Base-by-base conservation (phyloP, 805 yeast genomes). In the Yamadazyma sp. region DNA sequence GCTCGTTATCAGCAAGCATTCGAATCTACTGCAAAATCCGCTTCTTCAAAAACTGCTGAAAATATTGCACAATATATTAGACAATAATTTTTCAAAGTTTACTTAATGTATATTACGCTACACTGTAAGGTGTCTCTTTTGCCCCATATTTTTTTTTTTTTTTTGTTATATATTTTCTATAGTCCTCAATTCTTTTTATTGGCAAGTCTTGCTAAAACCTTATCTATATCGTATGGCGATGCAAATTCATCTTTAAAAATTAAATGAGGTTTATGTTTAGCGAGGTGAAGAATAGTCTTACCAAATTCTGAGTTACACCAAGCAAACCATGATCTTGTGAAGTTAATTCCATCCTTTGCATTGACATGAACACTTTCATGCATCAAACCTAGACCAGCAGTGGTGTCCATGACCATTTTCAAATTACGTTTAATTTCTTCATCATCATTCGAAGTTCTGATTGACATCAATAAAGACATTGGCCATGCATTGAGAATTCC, bases 221-320 rank as follows among this genome's bases (percentile, higher is more conserved):
- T 36, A 25, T 58, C 67, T n/a, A 66, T 39, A 33, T 55, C 50
- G 40, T 63, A 67, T 3, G 60, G 51, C 8, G 40, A 14, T 1
- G 55, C 42, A 35, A 46, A 62, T 31, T 69, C 68, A 2, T 65
- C 56, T 29, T 72, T 73, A 49, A 85, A 81, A 10, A 86, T 73
- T 44, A 86, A 60, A 49, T 82, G 75, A 0, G 95, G 95, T 52
- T 82, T 84, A 33, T 83, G 63, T 39, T 70, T 61, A 2, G 91
- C 88, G 42, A 87, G 60, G 48, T 86, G 82, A 30, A 87, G 55
- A n/a, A 87, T 80, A 1, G 94, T 82, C 56, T 85, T 85, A 14
- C 88, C 96, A 61, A 87, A 86, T 58, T 88, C 96, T 1, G 94
- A 79, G 53, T 87, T 87, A 47, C 94, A 84, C 96, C 96, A 87